Conservation (phyloP, 768 basidiomycete genomes). For the Macrocybe gigantea region DNA sequence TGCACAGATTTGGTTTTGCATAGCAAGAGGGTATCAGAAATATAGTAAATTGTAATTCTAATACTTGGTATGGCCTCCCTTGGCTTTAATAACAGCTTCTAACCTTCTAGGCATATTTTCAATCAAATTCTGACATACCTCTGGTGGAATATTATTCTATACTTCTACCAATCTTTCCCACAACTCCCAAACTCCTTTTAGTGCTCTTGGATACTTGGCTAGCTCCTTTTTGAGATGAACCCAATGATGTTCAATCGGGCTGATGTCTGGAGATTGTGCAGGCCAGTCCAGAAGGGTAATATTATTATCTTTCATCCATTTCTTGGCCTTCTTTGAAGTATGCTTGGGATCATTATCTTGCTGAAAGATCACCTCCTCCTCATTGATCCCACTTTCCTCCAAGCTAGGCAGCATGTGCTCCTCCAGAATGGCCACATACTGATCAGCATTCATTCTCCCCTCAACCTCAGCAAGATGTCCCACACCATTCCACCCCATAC, state of each 20-base stretch:
- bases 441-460: slow-evolving; percentile 11
- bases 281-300: too few relatives aligned
- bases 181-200: slow-evolving; percentile 1
- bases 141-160: background rate
- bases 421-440: slow-evolving; percentile 11
- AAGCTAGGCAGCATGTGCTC: slow-evolving; percentile 11
- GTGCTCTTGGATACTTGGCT: background rate
- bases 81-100: slow-evolving; percentile 1
- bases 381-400: slow-evolving; percentile 3
- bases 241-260: slow-evolving; percentile 24
- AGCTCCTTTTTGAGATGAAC: slow-evolving; percentile 2
- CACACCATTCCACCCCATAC: slow-evolving; percentile 16
- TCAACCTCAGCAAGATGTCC: slow-evolving; percentile 12
- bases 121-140: background rate
- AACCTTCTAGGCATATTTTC: slow-evolving; percentile 1
- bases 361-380: slow-evolving; percentile 12
- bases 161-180: background rate
- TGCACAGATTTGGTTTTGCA: too few relatives aligned
- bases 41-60: background rate
- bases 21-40: too few relatives aligned
- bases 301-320: slow-evolving; percentile 9
- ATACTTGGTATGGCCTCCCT: slow-evolving; percentile 1
- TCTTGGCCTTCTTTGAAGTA: slow-evolving; percentile 7
- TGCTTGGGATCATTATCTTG: slow-evolving; percentile 21
- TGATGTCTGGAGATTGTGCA: slow-evolving; percentile 19